phyloP scores from a whole-genome alignment of 805 yeast genomes.

The Candida maltosa region DNA sequence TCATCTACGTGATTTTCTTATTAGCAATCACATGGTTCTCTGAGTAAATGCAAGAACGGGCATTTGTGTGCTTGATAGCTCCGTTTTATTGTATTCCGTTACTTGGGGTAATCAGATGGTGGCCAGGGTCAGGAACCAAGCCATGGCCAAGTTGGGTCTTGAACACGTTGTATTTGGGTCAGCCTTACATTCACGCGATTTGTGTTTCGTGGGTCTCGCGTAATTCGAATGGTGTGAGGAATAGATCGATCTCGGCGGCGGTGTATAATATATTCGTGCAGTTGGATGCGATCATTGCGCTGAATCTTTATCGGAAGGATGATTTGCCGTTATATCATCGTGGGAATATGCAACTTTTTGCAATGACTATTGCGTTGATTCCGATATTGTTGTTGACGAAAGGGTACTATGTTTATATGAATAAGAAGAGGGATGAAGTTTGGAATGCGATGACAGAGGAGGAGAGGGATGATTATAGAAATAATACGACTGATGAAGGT shows the following conservation, averaged over 20 bases:
- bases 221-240: conserved; percentile 57
- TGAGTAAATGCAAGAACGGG: conserved; percentile 26
- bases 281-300: conserved; percentile 48
- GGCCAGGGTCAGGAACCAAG: conserved; percentile 7
- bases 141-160: conserved; percentile 10
- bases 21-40: conserved; percentile 33
- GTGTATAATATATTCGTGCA: conserved; percentile 64
- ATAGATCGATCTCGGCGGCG: conserved; percentile 63
- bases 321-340: conserved; percentile 59
- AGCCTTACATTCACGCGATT: too few relatives aligned
- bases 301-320: conserved; percentile 52
- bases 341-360: conserved; percentile 49
- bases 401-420: conserved; percentile 37
- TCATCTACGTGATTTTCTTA: too few relatives aligned
- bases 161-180: too few relatives aligned
- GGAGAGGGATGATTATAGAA: conserved; percentile 47
- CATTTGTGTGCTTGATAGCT: conserved; percentile 5
- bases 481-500: conserved; percentile 50
- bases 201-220: conserved; percentile 50
- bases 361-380: conserved; percentile 28
- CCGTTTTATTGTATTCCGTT: conserved; percentile 7
- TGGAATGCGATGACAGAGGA: conserved; percentile 51
- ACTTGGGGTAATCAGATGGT: conserved; percentile 6
- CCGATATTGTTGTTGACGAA: conserved; percentile 25
- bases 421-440: conserved; percentile 36